Evolutionary conservation across 768 basidiomycete genomes (phyloP), one percentile per base, ranked within the genome.

Genomic region (Pleurotus djamor): DNA sequence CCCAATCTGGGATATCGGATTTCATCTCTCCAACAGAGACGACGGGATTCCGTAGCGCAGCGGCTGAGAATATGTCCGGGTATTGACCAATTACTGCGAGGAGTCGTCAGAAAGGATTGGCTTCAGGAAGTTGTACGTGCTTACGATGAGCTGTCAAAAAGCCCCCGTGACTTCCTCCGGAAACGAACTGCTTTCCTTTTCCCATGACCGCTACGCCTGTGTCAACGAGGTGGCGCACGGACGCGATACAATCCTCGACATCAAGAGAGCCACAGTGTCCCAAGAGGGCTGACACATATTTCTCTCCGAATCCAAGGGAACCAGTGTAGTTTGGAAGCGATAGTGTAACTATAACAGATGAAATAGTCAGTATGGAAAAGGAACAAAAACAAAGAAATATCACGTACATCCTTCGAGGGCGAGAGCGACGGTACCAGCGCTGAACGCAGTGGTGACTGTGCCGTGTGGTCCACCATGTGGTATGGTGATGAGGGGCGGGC

Each of bases 1-100:
- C 80, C 89, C 89, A 91, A 64, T 91, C 89, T 6, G 86, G 81
- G 44, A 92, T 90, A 60, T 91, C 89, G 1, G 81, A 82, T 0
- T 72, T 73, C 0, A 85, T 69, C 48, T 86, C 83, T 9, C 85
- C 85, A 0, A 74, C 76, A 3, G 84, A 84, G 43, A 84, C 85
- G 57, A 91, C 90, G 0, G 89, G 88, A 65, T 91, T 92, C 44
- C 86, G 81, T 49, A 89, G 66, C 28, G 83, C 80, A 0, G 84
- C 84, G 0, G 86, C 88, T 9, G 78, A 80, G 67, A 87, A 91
- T 38, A 83, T 68, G 14, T 80, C 76, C 0, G 89, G 88, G 63
- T 78, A 80, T 60, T 83, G 83, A 0, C 85, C 85, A 14, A 88
- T 82, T 9, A 91, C 87, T 89, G 43, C 7, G 35, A 48, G 57